Evolutionary conservation across 495 filamentous ascomycete species (phyloP).

Genomic region (Massariosphaeria phaeospora): DNA sequence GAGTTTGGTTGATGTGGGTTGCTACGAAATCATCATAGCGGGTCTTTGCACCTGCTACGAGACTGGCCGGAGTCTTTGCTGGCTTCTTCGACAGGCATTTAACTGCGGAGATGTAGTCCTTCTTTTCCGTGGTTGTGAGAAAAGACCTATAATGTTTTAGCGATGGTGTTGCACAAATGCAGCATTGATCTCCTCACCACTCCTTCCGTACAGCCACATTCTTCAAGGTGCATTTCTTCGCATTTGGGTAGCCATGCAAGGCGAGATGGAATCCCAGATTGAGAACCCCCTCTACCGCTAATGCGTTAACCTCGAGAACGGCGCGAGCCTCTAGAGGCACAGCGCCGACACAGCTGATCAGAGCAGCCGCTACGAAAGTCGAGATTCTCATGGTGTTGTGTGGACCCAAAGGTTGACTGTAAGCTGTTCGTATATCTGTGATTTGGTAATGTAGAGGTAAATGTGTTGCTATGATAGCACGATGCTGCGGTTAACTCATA

Average conservation of each 20-base stretch:
- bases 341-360: conserved; percentile 16
- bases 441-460: too few species aligned
- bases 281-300: conserved; percentile 29
- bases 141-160: conserved; percentile 44
- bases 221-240: conserved; percentile 31
- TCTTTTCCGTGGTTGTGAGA: conserved; percentile 47
- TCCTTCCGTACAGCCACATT: conserved; percentile 39
- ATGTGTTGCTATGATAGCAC: too few species aligned
- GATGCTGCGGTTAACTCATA: too few species aligned
- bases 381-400: conserved; percentile 20
- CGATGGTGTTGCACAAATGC: neutral
- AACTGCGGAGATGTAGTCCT: conserved; percentile 58
- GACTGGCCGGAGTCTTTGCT: conserved; percentile 41
- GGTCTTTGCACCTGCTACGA: conserved; percentile 49
- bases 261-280: conserved; percentile 31
- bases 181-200: conserved; percentile 33
- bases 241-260: conserved; percentile 26
- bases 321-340: conserved; percentile 13
- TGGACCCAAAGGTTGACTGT: too few species aligned
- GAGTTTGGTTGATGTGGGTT: conserved; percentile 61
- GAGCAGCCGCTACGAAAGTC: conserved; percentile 6
- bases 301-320: conserved; percentile 26
- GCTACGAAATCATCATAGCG: conserved; percentile 69
- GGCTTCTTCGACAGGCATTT: conserved; percentile 56
- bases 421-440: conserved; percentile 8